A percentile compares a stretch with the other conserved stretches of the same genome.
Evolutionary conservation across 2,329 filamentous ascomycete genomes (phyloP).

Genomic region (Colletotrichum chlorophyti): DNA sequence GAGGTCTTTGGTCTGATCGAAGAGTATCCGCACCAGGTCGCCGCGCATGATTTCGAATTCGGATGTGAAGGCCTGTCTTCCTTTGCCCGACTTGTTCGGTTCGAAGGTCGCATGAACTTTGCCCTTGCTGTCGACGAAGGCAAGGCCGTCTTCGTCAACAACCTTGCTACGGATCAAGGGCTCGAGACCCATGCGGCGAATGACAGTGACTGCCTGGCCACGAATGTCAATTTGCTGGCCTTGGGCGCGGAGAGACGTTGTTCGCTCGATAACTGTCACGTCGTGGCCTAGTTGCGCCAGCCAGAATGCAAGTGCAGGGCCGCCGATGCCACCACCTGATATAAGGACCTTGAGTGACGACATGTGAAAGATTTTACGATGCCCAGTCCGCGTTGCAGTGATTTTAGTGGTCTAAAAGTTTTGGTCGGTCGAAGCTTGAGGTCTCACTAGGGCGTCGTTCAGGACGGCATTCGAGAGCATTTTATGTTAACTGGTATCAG

Average conservation of each 20-base stretch:
- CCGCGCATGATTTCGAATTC: conserved; percentile 68
- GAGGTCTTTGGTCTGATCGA: conserved; percentile 43
- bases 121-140: conserved; percentile 50
- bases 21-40: conserved; percentile 58
- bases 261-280: conserved; percentile 53
- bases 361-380: conserved; percentile 29
- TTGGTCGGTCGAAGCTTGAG: background rate
- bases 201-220: conserved; percentile 46
- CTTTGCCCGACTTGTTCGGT: conserved; percentile 47
- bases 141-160: conserved; percentile 55
- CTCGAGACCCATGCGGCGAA: conserved; percentile 48
- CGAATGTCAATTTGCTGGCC: conserved; percentile 56
- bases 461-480: no score
- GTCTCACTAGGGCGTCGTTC: no score
- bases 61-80: conserved; percentile 53
- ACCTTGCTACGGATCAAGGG: conserved; percentile 40
- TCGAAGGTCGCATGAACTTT: conserved; percentile 45
- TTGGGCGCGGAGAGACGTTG: conserved; percentile 40
- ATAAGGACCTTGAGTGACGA: conserved; percentile 53
- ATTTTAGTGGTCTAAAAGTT: no score
- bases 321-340: conserved; percentile 52
- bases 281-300: conserved; percentile 44
- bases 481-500: no score
- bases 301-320: conserved; percentile 49
- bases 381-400: no score